These are phyloP conservation scores for Cladophialophora yegresii DNA, from an alignment of 2,329 filamentous ascomycete genomes.

Conservation along the genomic window DNA sequence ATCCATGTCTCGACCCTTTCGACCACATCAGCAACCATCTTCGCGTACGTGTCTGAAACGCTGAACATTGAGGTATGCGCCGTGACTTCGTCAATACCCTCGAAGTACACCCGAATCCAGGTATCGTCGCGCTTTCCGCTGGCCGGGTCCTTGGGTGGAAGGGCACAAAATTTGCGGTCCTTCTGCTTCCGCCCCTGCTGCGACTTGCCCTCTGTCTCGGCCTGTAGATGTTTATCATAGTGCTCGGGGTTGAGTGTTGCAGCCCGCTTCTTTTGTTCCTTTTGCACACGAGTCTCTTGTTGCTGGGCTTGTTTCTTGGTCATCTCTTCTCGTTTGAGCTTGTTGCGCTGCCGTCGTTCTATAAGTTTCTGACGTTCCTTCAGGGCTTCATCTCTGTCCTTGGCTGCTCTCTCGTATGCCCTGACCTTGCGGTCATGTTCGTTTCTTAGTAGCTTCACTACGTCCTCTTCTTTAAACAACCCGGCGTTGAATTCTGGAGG, in stretches of 20 bases:
- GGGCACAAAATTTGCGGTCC: constrained; percentile 75
- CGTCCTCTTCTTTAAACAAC: constrained; percentile 60
- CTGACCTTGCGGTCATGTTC: constrained; percentile 65
- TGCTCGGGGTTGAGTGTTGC: constrained; percentile 27
- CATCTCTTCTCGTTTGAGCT: constrained; percentile 16
- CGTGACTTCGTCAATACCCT: constrained; percentile 78
- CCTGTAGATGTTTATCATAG: constrained; percentile 26
- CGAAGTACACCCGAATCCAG: constrained; percentile 81
- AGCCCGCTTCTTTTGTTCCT: constrained; percentile 37
- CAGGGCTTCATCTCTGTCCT: constrained; percentile 65
- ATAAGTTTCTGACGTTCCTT: constrained; percentile 37
- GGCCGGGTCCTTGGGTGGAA: constrained; percentile 61
- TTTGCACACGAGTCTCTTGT: constrained; percentile 35
- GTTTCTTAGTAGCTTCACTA: constrained; percentile 68
- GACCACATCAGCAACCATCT: constrained; percentile 73
- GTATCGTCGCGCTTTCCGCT: constrained; percentile 63
- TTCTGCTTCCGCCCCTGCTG: constrained; percentile 49
- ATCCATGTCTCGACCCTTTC: constrained; percentile 70
- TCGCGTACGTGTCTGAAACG: constrained; percentile 68
- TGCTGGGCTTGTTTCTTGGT: constrained; percentile 40
- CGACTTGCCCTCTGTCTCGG: constrained; percentile 31
- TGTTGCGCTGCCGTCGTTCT: constrained; percentile 33
- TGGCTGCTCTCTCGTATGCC: constrained; percentile 66
- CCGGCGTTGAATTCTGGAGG: constrained; percentile 61
- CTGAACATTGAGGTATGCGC: constrained; percentile 85